Percentiles rank a stretch among this genome's conserved stretches.
These are phyloP conservation scores for Fusarium odoratissimum DNA, from an alignment of 2,329 filamentous ascomycete genomes.

Conservation along the genomic window DNA sequence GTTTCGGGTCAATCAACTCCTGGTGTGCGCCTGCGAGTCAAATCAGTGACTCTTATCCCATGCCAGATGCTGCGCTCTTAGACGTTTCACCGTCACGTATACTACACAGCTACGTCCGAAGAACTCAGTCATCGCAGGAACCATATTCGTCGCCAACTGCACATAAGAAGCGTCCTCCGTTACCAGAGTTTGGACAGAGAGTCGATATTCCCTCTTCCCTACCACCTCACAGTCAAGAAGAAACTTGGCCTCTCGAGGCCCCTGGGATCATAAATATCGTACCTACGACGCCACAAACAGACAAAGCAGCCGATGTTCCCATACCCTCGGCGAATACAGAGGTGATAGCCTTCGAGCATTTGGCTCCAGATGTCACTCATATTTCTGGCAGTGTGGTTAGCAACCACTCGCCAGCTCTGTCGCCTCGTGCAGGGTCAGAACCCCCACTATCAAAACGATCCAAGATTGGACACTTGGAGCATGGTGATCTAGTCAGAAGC, in stretches of 20 bases:
- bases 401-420: constrained; percentile 20
- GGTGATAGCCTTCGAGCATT: constrained; percentile 15
- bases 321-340: constrained; percentile 13
- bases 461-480: constrained; percentile 24
- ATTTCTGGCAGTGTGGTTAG: constrained; percentile 48
- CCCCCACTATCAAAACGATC: constrained; percentile 47
- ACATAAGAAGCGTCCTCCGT: background rate
- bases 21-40: constrained; percentile 61
- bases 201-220: constrained; percentile 45
- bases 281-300: constrained; percentile 41
- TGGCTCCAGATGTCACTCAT: constrained; percentile 47
- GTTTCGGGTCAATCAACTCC: constrained; percentile 47
- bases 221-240: constrained; percentile 22
- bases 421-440: constrained; percentile 47
- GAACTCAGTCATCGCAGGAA: constrained; percentile 35
- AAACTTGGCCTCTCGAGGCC: constrained; percentile 3
- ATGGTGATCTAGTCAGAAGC: constrained; percentile 44
- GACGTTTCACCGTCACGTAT: constrained; percentile 61
- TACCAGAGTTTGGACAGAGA: background rate
- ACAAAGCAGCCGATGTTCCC: background rate
- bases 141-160: constrained; percentile 27
- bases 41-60: constrained; percentile 66
- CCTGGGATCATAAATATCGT: constrained; percentile 33
- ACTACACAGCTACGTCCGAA: constrained; percentile 61
- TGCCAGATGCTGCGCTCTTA: constrained; percentile 47